phyloP scores from a whole-genome alignment of 768 basidiomycete genomes.

The Agaricus blazei region DNA sequence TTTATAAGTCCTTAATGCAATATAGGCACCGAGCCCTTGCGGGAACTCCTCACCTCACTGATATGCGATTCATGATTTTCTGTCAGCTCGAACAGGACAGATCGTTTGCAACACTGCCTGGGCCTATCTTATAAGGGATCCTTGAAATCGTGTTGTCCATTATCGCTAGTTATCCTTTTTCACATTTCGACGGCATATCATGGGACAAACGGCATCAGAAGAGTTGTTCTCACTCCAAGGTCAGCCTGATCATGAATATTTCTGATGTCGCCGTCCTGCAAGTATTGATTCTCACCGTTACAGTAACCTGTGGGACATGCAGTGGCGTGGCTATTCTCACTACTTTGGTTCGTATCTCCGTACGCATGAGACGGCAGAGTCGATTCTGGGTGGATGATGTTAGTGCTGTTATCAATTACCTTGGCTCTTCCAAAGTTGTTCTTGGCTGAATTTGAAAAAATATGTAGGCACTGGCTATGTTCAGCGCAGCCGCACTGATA shows the following conservation, averaged over 20 bases:
- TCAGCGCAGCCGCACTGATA: not conserved
- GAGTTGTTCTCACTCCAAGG: not conserved
- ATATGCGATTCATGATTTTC: too few species aligned
- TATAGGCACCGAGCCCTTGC: too few species aligned
- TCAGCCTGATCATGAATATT: not conserved
- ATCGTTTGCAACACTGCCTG: too few species aligned
- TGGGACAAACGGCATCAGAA: too few species aligned
- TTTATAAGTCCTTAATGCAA: too few species aligned
- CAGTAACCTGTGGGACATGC: not conserved
- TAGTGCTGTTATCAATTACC: not conserved
- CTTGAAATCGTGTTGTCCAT: too few species aligned
- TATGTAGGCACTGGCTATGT: not conserved
- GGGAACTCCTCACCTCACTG: too few species aligned
- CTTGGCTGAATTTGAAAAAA: not conserved
- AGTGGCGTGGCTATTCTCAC: not conserved
- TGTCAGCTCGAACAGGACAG: too few species aligned
- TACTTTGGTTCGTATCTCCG: not conserved
- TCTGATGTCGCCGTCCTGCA: not conserved
- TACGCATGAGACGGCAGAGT: not conserved
- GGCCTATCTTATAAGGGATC: too few species aligned
- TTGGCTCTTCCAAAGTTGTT: not conserved
- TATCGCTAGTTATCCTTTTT: too few species aligned
- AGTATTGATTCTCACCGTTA: not conserved
- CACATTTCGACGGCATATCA: too few species aligned
- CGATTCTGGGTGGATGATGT: conserved; percentile 6